Evolutionary conservation across 2,329 filamentous ascomycete species (phyloP), one percentile per base, ranked within the genome.

Genomic region (Neonectria ditissima): DNA sequence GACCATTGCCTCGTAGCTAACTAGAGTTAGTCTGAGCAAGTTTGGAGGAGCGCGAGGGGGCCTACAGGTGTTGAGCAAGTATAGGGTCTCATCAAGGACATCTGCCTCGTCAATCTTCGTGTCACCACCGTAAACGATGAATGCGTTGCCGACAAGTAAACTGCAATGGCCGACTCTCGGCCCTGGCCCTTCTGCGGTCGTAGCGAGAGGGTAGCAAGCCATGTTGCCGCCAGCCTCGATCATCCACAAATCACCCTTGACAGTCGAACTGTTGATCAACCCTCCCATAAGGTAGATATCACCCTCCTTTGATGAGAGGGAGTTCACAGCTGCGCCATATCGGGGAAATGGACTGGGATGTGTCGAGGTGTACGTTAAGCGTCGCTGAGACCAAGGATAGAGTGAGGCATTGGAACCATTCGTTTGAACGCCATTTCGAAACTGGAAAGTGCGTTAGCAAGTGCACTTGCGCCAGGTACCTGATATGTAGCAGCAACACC

Each of bases 261-360:
- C 96, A 2, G 93, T 97, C 39, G 94, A 92, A 70, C 95, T 95
- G 75, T 97, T 95, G 73, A 99, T 95, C 65, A 99, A 81, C 54
- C 96, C 96, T 67, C 96, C 96, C 94, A 99, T 98, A 75, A 99
- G 86, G 75, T 98, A 99, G 61, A 99, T 92, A 73, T 97, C 93
- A 63, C 97, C 97, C 79, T 99, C 96, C 80, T 98, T 98, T 41
- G 94, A 97, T 24, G 94, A 92, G 16, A 91, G 86, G 0, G 94
- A 88, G 78, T 99, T 99, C 77, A 97, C 95, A 7, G 97, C 96
- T 55, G 97, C 94, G 76, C 96, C 96, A 86, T 99, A 99, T 77
- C 96, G 90, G 14, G 96, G 96, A 73, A 99, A 99, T 0, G 96
- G 96, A 70, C 93, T 94, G 11, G 91, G 87, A 74, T 94, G 90